phyloP scores from a whole-genome alignment of 768 basidiomycete species.

The Pleurotus pulmonarius region DNA sequence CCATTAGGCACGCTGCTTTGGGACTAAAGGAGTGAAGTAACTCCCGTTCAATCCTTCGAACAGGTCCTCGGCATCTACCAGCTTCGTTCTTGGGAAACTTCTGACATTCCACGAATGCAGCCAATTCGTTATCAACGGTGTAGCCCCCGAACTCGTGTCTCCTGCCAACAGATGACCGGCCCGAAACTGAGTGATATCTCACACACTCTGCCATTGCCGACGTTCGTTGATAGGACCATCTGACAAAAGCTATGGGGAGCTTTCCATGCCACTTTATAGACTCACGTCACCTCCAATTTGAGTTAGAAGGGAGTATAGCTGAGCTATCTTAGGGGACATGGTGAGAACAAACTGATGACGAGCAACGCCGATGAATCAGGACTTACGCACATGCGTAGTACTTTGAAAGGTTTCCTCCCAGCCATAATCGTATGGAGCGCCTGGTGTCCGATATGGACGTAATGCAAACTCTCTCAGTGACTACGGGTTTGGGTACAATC shows the following conservation, averaged over 20 bases:
- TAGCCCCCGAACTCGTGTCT: background rate
- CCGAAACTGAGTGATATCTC: background rate
- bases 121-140: background rate
- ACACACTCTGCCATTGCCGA: background rate
- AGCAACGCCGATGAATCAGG: background rate
- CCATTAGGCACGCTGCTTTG: too few relatives aligned
- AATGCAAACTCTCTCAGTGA: background rate
- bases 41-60: too few relatives aligned
- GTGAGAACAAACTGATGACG: background rate
- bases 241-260: background rate
- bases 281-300: slow-evolving; percentile 4
- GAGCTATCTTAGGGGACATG: background rate
- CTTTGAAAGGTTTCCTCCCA: background rate
- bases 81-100: too few relatives aligned
- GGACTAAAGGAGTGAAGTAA: too few relatives aligned
- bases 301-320: slow-evolving; percentile 4
- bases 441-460: background rate
- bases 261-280: background rate
- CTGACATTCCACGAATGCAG: background rate
- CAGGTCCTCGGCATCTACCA: too few relatives aligned
- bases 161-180: background rate
- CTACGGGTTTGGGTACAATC: background rate
- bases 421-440: background rate
- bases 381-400: background rate
- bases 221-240: background rate